These are phyloP conservation scores for Backusella psychrophila DNA, from an alignment of 192 early-diverging fungal species.

Conservation along the genomic window DNA sequence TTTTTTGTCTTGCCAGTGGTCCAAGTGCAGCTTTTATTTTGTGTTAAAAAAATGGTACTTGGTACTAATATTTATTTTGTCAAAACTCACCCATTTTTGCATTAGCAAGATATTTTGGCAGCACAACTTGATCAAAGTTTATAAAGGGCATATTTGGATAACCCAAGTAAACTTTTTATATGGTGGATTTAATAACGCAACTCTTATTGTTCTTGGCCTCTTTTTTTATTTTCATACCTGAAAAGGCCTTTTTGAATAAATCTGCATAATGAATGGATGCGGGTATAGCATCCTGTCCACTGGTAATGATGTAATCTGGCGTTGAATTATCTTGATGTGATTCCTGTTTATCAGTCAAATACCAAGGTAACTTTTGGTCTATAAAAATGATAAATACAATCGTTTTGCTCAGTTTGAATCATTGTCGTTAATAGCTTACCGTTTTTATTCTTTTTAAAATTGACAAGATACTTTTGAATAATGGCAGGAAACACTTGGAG, in stretches of 20 bases:
- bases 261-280: conserved; percentile 20
- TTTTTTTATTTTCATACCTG: conserved; percentile 17
- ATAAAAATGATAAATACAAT: background rate
- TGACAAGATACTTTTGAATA: conserved; percentile 21
- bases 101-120: conserved; percentile 32
- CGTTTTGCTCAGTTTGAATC: background rate
- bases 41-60: background rate
- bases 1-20: conserved; percentile 31
- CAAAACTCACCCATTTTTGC: conserved; percentile 26
- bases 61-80: too few species aligned
- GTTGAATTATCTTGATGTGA: background rate
- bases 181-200: background rate
- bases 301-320: conserved; percentile 22
- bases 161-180: conserved; percentile 24
- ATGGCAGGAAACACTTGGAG: conserved; percentile 23
- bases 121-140: conserved; percentile 34
- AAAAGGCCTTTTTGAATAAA: conserved; percentile 8
- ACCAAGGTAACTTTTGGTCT: conserved; percentile 16
- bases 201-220: background rate
- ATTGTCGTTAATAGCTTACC: background rate
- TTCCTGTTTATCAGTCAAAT: conserved; percentile 6
- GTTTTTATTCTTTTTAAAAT: conserved; percentile 1
- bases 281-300: conserved; percentile 25
- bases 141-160: conserved; percentile 30
- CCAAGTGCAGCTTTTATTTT: conserved; percentile 20